Conservation (phyloP, 106 monocot species). For the Dactylorhiza incarnata region DNA sequence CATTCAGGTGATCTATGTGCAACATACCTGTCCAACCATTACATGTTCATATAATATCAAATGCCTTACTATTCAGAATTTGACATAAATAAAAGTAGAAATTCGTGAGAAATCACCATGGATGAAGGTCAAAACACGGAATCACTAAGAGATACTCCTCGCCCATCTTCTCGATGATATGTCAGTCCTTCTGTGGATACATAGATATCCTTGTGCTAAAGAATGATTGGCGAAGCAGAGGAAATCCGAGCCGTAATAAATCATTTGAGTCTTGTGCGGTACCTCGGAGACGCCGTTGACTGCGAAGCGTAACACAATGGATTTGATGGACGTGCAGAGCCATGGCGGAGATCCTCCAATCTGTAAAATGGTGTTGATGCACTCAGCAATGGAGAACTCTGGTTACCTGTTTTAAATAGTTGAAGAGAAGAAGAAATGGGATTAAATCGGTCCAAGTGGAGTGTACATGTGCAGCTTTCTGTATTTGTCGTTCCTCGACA, state of each 20-base stretch:
- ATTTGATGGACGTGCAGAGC: conserved; percentile 38
- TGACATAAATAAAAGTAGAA: background rate
- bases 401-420: no score
- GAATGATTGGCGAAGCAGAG: background rate
- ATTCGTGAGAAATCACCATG: conserved; percentile 17
- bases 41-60: background rate
- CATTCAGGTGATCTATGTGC: conserved; percentile 34
- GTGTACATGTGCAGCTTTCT: no score
- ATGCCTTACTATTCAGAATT: background rate
- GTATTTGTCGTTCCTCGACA: no score
- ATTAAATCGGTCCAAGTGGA: no score
- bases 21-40: conserved; percentile 9
- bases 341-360: conserved; percentile 39
- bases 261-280: background rate
- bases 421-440: no score
- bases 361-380: conserved; percentile 90
- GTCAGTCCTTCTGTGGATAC: conserved; percentile 35
- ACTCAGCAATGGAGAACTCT: no score
- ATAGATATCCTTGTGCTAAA: background rate
- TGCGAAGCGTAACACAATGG: conserved; percentile 61
- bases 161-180: conserved; percentile 45
- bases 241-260: background rate
- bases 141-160: conserved; percentile 32
- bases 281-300: conserved; percentile 72
- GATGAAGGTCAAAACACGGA: conserved; percentile 48